Evolutionary conservation across 768 basidiomycete genomes (phyloP), one percentile per base, ranked within the genome.

Genomic region (Collybia nuda): DNA sequence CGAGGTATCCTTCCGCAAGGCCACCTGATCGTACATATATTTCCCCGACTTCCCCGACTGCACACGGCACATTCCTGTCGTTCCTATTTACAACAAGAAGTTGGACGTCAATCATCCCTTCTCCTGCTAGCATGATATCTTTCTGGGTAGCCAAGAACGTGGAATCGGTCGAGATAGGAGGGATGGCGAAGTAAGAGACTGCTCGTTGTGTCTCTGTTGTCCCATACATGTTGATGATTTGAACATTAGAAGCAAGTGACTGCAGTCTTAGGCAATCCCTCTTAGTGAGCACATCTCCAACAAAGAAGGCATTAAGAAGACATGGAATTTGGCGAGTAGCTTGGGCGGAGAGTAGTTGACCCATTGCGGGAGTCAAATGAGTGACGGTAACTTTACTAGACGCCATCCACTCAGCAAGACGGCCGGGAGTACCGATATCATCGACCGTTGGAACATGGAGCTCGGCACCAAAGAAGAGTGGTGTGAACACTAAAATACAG

Each of bases 171-270:
- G 85, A 72, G 7, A 96, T 81, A 46, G 90, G 81, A 2, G 96
- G 94, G 58, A 98, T 93, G 18, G 85, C 80, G 64, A 95, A 98
- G 72, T 98, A 98, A 18, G 95, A 98, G 8, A 99, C 97, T 2
- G 97, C 97, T 46, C 97, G 90, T 67, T 99, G 97, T 6, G 97
- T 98, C 71, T 99, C 97, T 18, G 97, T 99, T 6, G 97, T 98
- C 14, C 97, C 97, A 67, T 98, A 99, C 97, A 99, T 99, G 77
- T 99, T 99, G 69, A 98, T 86, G 64, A 99, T 98, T 28, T 85
- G 77, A 12, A 95, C 93, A 59, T 98, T 97, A 11, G 84, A 74
- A 2, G 96, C 97, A 42, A 99, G 85, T 2, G 90, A 79, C 66
- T 99, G 97, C 2, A 99, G 79, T 29, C 97, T 90, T 37, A 89